Conservation (phyloP, 1,139 yeast genomes). For the Meyerozyma smithsonii region DNA sequence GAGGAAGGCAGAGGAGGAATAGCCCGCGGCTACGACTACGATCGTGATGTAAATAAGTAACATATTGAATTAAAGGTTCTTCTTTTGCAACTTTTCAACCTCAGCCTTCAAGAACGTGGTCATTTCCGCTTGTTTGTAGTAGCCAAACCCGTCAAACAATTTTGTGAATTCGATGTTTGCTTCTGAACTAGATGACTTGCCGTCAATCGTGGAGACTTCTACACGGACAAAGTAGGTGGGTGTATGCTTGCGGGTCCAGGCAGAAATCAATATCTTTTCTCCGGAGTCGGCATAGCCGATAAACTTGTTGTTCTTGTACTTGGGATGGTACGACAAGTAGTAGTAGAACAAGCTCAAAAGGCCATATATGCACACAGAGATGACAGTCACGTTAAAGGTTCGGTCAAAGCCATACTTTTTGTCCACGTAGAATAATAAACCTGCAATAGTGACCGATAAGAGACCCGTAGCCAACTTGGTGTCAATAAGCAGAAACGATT, state of each 20-base stretch:
- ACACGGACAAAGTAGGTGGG: constrained; percentile 34
- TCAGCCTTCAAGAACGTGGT: constrained; percentile 24
- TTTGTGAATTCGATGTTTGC: constrained; percentile 34
- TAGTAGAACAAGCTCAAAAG: constrained; percentile 45
- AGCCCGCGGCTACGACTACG: constrained; percentile 73
- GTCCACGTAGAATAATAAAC: constrained; percentile 59
- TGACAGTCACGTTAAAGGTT: constrained; percentile 27
- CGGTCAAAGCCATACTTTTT: constrained; percentile 50
- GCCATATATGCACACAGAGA: constrained; percentile 49
- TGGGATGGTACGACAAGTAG: constrained; percentile 35
- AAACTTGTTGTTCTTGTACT: constrained; percentile 53
- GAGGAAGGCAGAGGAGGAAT: constrained; percentile 84
- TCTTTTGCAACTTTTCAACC: constrained; percentile 13
- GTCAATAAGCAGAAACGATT: constrained; percentile 55
- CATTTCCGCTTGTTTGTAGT: constrained; percentile 37
- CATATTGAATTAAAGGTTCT: background rate
- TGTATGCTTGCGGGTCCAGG: constrained; percentile 38
- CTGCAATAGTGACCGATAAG: constrained; percentile 63
- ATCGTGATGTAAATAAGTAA: constrained; percentile 8
- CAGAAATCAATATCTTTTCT: constrained; percentile 31
- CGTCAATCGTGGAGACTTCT: constrained; percentile 25
- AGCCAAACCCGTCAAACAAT: constrained; percentile 46
- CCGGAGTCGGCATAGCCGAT: constrained; percentile 44
- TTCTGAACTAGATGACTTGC: constrained; percentile 14
- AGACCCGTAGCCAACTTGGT: constrained; percentile 67